Evolutionary conservation across 352 stramenopile species (phyloP).

Genomic region (Phytophthora fragariae): DNA sequence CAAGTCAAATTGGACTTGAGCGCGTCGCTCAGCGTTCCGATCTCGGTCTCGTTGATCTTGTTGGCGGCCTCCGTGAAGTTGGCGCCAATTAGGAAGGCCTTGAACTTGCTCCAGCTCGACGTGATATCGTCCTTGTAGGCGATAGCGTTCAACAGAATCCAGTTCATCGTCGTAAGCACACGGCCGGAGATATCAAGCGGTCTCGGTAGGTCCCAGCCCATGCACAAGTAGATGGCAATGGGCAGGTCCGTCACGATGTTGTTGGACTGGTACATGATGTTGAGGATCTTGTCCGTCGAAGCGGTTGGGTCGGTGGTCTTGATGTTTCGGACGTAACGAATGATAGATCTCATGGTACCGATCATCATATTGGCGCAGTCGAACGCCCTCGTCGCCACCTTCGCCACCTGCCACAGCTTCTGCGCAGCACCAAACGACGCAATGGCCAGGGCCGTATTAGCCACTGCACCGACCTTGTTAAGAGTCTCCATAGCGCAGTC

Average conservation of each 20-base stretch:
- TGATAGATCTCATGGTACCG: constrained; percentile 19
- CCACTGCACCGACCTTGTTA: constrained; percentile 37
- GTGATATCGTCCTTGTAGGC: constrained; percentile 34
- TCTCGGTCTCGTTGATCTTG: constrained; percentile 33
- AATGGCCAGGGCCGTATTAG: constrained; percentile 33
- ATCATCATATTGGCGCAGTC: constrained; percentile 50
- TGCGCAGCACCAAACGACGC: constrained; percentile 38
- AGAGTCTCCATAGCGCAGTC: constrained; percentile 46
- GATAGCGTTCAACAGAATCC: constrained; percentile 36
- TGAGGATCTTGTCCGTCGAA: constrained; percentile 49
- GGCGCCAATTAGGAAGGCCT: constrained; percentile 26
- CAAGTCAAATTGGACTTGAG: constrained; percentile 43
- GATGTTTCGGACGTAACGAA: constrained; percentile 25
- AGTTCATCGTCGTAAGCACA: constrained; percentile 38
- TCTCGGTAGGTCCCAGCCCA: constrained; percentile 38
- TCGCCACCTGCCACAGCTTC: constrained; percentile 32
- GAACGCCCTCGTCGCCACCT: constrained; percentile 40
- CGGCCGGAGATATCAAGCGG: constrained; percentile 33
- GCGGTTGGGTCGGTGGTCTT: constrained; percentile 39
- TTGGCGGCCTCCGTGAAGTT: constrained; percentile 24
- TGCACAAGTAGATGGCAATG: constrained; percentile 48
- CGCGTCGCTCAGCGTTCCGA: constrained; percentile 29
- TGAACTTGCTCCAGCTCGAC: constrained; percentile 35
- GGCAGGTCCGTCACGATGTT: constrained; percentile 55
- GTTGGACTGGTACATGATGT: constrained; percentile 55